These are phyloP conservation scores for Debaryomyces fabryi DNA, from an alignment of 1,139 yeast species.

Conservation along the genomic window DNA sequence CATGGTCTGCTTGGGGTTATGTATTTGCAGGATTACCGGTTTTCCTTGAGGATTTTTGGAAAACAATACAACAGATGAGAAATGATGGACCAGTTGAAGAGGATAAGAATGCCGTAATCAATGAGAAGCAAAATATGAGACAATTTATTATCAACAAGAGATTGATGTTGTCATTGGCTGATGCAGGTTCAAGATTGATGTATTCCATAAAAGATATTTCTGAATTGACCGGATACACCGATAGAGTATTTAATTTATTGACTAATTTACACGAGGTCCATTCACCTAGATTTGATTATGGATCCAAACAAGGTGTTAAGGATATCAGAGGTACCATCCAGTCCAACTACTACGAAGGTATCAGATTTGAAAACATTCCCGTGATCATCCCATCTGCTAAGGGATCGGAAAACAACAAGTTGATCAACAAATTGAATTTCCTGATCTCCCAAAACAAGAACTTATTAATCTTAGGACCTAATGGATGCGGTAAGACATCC, in stretches of 20 bases:
- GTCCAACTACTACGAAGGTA: constrained; percentile 67
- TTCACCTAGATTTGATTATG: constrained; percentile 66
- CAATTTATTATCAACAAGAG: constrained; percentile 90
- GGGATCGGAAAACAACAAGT: constrained; percentile 56
- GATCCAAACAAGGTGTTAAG: constrained; percentile 51
- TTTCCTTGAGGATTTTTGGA: constrained; percentile 49
- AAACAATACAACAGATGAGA: constrained; percentile 41
- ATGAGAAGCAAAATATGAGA: constrained; percentile 67
- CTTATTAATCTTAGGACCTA: constrained; percentile 79
- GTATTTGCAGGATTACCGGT: constrained; percentile 89
- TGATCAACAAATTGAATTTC: constrained; percentile 63
- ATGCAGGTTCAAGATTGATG: constrained; percentile 96
- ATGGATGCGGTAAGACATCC: constrained; percentile 90
- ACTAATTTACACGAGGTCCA: constrained; percentile 82
- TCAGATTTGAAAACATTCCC: constrained; percentile 81
- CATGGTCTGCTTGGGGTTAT: constrained; percentile 96
- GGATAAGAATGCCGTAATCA: constrained; percentile 20
- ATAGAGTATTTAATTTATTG: constrained; percentile 75
- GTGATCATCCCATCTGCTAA: constrained; percentile 72
- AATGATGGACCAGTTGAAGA: constrained; percentile 11
- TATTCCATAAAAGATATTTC: constrained; percentile 93
- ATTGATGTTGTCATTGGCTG: constrained; percentile 87
- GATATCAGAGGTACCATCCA: constrained; percentile 84
- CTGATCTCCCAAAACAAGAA: constrained; percentile 70
- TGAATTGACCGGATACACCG: constrained; percentile 88